These are phyloP conservation scores for Carpinus viminea DNA, from an alignment of 306 rosid species.

Conservation along the genomic window DNA sequence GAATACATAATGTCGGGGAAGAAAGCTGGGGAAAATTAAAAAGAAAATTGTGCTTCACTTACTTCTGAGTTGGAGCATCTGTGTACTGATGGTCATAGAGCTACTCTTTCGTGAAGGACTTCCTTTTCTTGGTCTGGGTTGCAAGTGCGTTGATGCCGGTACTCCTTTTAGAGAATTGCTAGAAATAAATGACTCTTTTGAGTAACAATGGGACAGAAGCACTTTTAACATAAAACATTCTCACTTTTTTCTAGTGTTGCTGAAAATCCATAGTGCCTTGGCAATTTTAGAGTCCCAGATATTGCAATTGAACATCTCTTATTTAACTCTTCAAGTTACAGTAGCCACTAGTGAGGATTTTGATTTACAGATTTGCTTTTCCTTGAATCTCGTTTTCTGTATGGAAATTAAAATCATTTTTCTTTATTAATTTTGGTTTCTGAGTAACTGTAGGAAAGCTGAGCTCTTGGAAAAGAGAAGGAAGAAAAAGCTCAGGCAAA, in stretches of 20 bases:
- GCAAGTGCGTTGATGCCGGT: background rate
- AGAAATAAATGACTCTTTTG: conserved; percentile 5
- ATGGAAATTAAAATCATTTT: conserved; percentile 9
- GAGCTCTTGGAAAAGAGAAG: conserved; percentile 71
- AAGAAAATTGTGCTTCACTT: conserved; percentile 8
- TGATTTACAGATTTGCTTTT: background rate
- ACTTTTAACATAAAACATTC: background rate
- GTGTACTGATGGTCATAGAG: background rate
- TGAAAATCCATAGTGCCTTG: background rate
- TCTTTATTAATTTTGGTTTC: conserved; percentile 20
- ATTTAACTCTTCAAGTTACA: background rate
- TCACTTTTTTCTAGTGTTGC: background rate
- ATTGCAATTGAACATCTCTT: background rate
- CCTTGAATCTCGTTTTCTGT: conserved; percentile 15
- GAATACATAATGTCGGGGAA: background rate
- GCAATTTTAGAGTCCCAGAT: background rate
- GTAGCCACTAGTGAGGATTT: background rate
- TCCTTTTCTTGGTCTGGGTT: conserved; percentile 14
- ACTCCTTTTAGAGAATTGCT: conserved; percentile 15
- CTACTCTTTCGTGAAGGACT: background rate
- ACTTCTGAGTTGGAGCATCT: background rate
- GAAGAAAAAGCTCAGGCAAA: conserved; percentile 78
- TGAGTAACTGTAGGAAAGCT: conserved; percentile 56
- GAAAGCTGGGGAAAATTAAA: no score
- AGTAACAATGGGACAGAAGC: conserved; percentile 4